These are phyloP conservation scores for Scleroderma citrinum DNA, from an alignment of 768 basidiomycete species.

Conservation along the genomic window DNA sequence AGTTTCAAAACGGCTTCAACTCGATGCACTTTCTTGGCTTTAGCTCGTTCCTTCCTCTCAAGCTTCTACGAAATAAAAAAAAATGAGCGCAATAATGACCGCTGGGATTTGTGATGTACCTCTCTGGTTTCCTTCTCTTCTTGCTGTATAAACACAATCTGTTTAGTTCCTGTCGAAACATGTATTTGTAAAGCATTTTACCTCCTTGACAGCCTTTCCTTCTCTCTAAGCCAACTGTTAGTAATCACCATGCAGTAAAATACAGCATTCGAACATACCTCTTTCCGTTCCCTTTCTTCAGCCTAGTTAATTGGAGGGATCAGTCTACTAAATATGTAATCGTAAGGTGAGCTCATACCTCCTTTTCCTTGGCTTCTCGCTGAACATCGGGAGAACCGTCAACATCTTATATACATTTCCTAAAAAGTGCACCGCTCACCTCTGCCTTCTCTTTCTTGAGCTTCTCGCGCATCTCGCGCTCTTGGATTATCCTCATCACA, in stretches of 20 bases:
- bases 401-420: background rate
- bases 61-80: conserved; percentile 37
- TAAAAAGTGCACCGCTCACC: conserved; percentile 25
- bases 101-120: conserved; percentile 21
- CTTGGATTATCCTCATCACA: conserved; percentile 50
- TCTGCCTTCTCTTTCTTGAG: conserved; percentile 75
- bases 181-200: conserved; percentile 20
- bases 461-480: conserved; percentile 79
- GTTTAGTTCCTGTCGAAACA: conserved; percentile 13
- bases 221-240: conserved; percentile 32
- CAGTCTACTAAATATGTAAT: conserved; percentile 3
- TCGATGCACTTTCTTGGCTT: conserved; percentile 44
- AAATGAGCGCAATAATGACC: background rate
- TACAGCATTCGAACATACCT: conserved; percentile 32
- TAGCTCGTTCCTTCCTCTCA: conserved; percentile 52
- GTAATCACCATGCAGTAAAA: background rate
- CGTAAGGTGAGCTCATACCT: conserved; percentile 30
- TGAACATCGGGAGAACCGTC: conserved; percentile 19
- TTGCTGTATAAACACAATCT: conserved; percentile 26
- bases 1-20: conserved; percentile 28
- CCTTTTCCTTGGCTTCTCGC: conserved; percentile 79
- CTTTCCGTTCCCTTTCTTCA: conserved; percentile 60
- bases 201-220: conserved; percentile 54
- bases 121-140: conserved; percentile 43
- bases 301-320: conserved; percentile 26